Base-by-base conservation (phyloP, 179 eudicot species). In the Silene coronaria region DNA sequence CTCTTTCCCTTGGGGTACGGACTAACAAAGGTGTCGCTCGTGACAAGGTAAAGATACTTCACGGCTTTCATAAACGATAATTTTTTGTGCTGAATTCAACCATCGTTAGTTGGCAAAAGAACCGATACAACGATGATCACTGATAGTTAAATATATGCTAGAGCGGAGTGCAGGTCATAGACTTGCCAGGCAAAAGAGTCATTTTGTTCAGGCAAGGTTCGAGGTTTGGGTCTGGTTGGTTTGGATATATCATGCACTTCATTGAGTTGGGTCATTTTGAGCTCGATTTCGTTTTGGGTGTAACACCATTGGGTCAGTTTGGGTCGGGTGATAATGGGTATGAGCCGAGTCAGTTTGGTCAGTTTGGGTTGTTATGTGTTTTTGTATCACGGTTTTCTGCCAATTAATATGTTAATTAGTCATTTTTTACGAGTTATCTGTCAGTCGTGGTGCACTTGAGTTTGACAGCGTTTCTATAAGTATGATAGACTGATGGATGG, bases 1-100 rank as follows among this genome's bases (percentile, higher is more conserved):
- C 86, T 87, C 24, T 87, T 87, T 65, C 86, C 88, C 21, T 81
- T 82, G 46, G 86, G 83, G 21, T 84, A 76, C 51, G 88, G 90
- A 3, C 85, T 87, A 36, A 79, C 78, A 14, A 80, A 82, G 2
- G 71, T 79, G 66, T 76, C 87, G 6, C 76, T 76, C 23, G 75
- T 83, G 14, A 79, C 86, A 51, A 80, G 88, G 88, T 85, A 77
- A 78, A 36, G 24, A 7, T 26, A 19, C 19, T 73, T 59, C 9
- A 28, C 27, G 13, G 16, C n/a, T 19, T 67, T n/a, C 45, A n/a
- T 67, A 36, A 62, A 26, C 67, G 16, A 12, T 5, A 22, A 22
- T 17, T 28, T 64, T 26, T 62, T 3, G 6, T 11, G 6, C 12
- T 23, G 16, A 24, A 26, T 62, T 26, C 17, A 26, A 13, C 34